Base-by-base conservation (phyloP, 306 rosid genomes). In the Adenanthera pavonina region DNA sequence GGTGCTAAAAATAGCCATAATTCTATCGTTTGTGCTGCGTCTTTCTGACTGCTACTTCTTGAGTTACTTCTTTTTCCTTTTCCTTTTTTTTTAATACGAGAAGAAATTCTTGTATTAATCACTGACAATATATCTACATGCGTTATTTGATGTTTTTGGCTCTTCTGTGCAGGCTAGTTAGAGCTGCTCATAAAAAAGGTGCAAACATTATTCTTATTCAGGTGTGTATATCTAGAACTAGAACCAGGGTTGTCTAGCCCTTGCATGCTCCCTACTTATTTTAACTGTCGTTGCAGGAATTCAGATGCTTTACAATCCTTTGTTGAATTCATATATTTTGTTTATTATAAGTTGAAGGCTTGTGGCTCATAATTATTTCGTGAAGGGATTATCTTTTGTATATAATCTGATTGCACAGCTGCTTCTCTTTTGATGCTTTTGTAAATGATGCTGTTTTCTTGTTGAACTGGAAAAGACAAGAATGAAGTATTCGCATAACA, bases 191-290 rank as follows among this genome's bases (percentile, higher is more conserved):
- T 86, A 84, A 86, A 25, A 85, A 82, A 75, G 99, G 99, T 62
- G 98, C 98, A 51, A 90, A 89, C 80, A 92, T 95, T 51, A 79
- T 95, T 82, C 98, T 95, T 47, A 88, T 95, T 83, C 99, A 95
- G 95, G 99, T 93, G 54, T 67, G 89, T n/a, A 44, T 74, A 7
- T 61, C 78, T 74, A 64, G 51, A 78, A 75, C 78, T 69, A n/a
- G n/a, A n/a, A n/a, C n/a, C n/a, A 20, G 15, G 64, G 68, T 40
- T 62, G 40, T 33, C 15, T 40, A 61, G 13, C 73, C 35, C 53
- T 82, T 40, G 11, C 19, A 9, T 65, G 74, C 56, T 75, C 65
- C 46, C 62, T 54, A 54, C 60, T 75, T 62, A 34, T 53, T 67
- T 78, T 17, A 38, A 12, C 30, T 2, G 19, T 70, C 34, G 47